phyloP scores from a whole-genome alignment of 306 rosid genomes.

The Corylus avellana region DNA sequence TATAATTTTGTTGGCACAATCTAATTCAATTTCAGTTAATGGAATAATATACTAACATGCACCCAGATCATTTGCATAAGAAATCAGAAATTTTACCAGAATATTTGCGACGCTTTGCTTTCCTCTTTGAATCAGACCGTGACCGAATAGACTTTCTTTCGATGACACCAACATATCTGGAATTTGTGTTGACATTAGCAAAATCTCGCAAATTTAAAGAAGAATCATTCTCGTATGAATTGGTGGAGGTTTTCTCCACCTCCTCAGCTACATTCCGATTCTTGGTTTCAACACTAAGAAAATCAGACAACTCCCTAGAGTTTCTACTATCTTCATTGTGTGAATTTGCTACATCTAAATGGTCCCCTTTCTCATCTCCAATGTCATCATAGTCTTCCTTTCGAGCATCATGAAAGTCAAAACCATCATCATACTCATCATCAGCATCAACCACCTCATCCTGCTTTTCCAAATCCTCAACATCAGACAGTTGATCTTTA shows the following conservation, averaged over 20 bases:
- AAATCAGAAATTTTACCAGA: slow-evolving; percentile 52
- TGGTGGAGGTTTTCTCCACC: slow-evolving; percentile 33
- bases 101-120: slow-evolving; percentile 61
- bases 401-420: slow-evolving; percentile 52
- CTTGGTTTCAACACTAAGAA: slow-evolving; percentile 35
- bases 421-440: slow-evolving; percentile 87
- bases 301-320: slow-evolving; percentile 43
- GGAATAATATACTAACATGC: slow-evolving; percentile 14
- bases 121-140: slow-evolving; percentile 59
- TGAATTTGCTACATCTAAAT: slow-evolving; percentile 29
- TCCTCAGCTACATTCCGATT: slow-evolving; percentile 37
- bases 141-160: slow-evolving; percentile 49
- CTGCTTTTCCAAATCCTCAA: slow-evolving; percentile 42
- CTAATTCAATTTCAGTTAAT: neutral
- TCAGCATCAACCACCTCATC: slow-evolving; percentile 44
- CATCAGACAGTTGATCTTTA: slow-evolving; percentile 29
- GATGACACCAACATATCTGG: slow-evolving; percentile 38
- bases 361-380: slow-evolving; percentile 37
- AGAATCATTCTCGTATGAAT: slow-evolving; percentile 33
- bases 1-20: neutral
- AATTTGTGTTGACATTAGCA: slow-evolving; percentile 38
- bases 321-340: slow-evolving; percentile 39
- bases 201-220: slow-evolving; percentile 28
- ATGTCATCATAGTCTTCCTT: slow-evolving; percentile 56
- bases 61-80: slow-evolving; percentile 1